Conservation (phyloP, 2,329 filamentous ascomycete species). For the Sporothrix dimorphospora region DNA sequence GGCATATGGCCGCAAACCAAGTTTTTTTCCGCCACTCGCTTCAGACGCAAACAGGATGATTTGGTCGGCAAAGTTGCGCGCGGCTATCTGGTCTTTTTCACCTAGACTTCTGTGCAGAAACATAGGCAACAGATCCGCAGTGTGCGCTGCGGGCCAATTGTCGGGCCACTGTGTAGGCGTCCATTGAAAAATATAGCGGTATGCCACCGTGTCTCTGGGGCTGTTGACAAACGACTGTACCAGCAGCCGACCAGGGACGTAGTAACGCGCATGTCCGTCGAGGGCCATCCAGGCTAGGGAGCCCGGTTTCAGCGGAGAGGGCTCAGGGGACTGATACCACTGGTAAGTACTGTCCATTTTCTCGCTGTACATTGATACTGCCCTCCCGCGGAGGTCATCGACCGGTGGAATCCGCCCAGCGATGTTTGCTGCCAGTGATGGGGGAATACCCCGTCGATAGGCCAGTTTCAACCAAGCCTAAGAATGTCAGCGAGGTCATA, state of each 20-base stretch:
- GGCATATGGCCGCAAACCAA: background rate
- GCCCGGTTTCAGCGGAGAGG: background rate
- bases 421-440: background rate
- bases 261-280: slow-evolving; percentile 13
- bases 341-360: background rate
- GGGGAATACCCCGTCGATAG: background rate
- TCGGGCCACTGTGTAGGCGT: slow-evolving; percentile 14
- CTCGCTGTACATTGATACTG: background rate
- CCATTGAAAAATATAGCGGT: slow-evolving; percentile 15
- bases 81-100: background rate
- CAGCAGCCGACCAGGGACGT: slow-evolving; percentile 11
- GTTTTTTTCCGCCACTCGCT: background rate
- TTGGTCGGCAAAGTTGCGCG: slow-evolving; percentile 7
- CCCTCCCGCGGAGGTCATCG: background rate
- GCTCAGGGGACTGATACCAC: slow-evolving; percentile 14
- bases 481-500: background rate
- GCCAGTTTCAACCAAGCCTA: slow-evolving; percentile 19
- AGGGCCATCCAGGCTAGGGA: slow-evolving; percentile 3
- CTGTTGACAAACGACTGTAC: background rate
- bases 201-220: background rate
- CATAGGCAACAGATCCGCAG: background rate
- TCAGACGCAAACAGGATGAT: slow-evolving; percentile 5
- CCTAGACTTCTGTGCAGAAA: slow-evolving; percentile 1
- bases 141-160: slow-evolving; percentile 15
- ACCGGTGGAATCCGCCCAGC: slow-evolving; percentile 12